Base-by-base conservation (phyloP, 768 basidiomycete species). In the Holtermanniella nyarrowii region DNA sequence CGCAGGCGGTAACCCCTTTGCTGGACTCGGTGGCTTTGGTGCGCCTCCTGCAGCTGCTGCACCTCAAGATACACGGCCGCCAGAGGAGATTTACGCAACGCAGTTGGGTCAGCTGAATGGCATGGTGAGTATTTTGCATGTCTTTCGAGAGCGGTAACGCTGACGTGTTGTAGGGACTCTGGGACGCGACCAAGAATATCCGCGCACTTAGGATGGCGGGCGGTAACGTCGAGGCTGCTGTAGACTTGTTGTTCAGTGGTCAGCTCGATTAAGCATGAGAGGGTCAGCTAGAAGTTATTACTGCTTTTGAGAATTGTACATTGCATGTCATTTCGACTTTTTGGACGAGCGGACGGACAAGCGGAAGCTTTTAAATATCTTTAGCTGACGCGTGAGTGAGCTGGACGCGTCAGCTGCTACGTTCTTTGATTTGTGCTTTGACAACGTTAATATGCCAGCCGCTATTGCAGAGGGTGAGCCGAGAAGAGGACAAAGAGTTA, bases 221-320 rank as follows among this genome's bases (percentile, higher is more conserved):
- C n/a, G 90, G 91, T 11, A 90, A 89, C 61, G 87, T 95, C 16
- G 81, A 95, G 66, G 78, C 81, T 20, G 90, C 90, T 43, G 85
- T 96, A 60, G 90, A 95, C 72, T 88, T 93, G 65, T 90, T 96
- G 58, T 77, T 96, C 51, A 71, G 76, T 40, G 88, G 87, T 0
- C 85, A 62, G 42, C 37, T 66, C 1, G 58, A 52, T 48, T 27
- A 46, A 42, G 44, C 46, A 13, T 25, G 13, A 14, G n/a, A n/a
- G n/a, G n/a, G n/a, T n/a, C n/a, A n/a, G n/a, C n/a, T n/a, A n/a
- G n/a, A n/a, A n/a, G n/a, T n/a, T n/a, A n/a, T n/a, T n/a, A n/a
- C n/a, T n/a, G n/a, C n/a, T n/a, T n/a, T n/a, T n/a, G n/a, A n/a
- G n/a, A n/a, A n/a, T n/a, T n/a, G n/a, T n/a, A n/a, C n/a, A n/a